Conservation (phyloP, 164 flowering plant genomes). For the Vitis vinifera region ASM3070453v1 NC_081810.1:3571001-3571500, state of each 20-base stretch:
- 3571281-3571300: conserved; percentile 15
- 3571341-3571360: conserved; percentile 46
- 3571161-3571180: conserved; percentile 37
- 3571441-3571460: conserved; percentile 26
- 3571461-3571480: conserved; percentile 28
- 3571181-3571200: conserved; percentile 36
- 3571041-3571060: conserved; percentile 38
- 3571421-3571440: conserved; percentile 28
- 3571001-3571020: conserved; percentile 54
- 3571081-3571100: background rate
- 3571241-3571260: conserved; percentile 40
- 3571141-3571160: background rate
- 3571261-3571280: background rate
- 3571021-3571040: conserved; percentile 51
- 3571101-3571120: conserved; percentile 37
- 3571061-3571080: conserved; percentile 36
- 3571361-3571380: conserved; percentile 9
- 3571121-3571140: conserved; percentile 32
- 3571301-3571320: conserved; percentile 3
- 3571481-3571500: conserved; percentile 9
- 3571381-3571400: conserved; percentile 22
- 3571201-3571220: conserved; percentile 44
- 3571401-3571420: conserved; percentile 1
- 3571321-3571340: conserved; percentile 8
- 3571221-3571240: conserved; percentile 61